Conservation (phyloP, 2,329 filamentous ascomycete species). For the Beauveria australis region DNA sequence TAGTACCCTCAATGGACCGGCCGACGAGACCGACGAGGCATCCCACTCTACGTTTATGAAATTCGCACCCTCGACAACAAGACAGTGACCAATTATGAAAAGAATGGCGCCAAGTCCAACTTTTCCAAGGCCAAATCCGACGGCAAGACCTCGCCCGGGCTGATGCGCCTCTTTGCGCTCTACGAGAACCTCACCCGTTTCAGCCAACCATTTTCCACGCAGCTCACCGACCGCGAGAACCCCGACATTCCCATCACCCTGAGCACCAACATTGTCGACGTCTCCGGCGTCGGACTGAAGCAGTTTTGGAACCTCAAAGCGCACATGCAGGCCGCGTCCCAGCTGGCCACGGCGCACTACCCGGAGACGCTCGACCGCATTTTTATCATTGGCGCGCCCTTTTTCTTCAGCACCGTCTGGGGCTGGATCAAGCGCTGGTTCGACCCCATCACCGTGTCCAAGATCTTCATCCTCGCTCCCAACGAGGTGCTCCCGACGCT, state of each 20-base stretch:
- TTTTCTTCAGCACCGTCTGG: conserved; percentile 90
- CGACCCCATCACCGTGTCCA: conserved; percentile 85
- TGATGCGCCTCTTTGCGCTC: conserved; percentile 80
- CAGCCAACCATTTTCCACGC: conserved; percentile 74
- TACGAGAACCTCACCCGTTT: conserved; percentile 92
- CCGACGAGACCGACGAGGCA: conserved; percentile 79
- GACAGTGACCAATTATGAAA: conserved; percentile 71
- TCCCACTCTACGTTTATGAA: conserved; percentile 86
- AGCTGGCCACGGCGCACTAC: conserved; percentile 85
- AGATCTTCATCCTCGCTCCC: conserved; percentile 81
- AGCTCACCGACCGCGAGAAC: conserved; percentile 62
- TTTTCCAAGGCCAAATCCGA: conserved; percentile 55
- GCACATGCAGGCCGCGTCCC: conserved; percentile 89
- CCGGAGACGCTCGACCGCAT: conserved; percentile 72
- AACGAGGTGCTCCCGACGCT: conserved; percentile 70
- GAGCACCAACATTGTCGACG: conserved; percentile 92
- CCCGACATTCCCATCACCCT: conserved; percentile 81
- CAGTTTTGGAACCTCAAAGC: conserved; percentile 93
- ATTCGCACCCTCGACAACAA: conserved; percentile 77
- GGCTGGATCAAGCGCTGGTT: conserved; percentile 96
- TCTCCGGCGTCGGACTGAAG: conserved; percentile 76
- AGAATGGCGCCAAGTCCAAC: conserved; percentile 46
- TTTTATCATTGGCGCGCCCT: conserved; percentile 76
- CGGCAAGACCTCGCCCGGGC: conserved; percentile 61
- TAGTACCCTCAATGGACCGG: conserved; percentile 95